Evolutionary conservation across 2,329 filamentous ascomycete genomes (phyloP), one percentile per base, ranked within the genome.

Genomic region (Pestalotiopsis sp.): DNA sequence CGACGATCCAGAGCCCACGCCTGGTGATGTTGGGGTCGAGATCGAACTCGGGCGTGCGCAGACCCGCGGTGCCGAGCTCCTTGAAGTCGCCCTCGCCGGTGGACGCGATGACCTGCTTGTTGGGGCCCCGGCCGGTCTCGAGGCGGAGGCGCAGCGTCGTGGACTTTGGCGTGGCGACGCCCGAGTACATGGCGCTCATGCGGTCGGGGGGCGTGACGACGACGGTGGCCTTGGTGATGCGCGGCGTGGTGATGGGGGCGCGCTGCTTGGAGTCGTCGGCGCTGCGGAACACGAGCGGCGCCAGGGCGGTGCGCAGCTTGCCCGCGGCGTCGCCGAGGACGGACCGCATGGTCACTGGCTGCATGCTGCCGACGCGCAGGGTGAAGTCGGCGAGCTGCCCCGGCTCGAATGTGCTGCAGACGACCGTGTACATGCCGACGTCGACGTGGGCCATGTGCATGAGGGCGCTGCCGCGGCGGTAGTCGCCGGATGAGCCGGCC

Each of bases 331-430:
- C 92, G 5, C 89, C 83, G 0, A 90, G 86, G 3, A 98, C 85
- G 17, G 87, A 85, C 7, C 81, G 81, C 4, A 97, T 76, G 1
- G 78, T 74, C 48, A 90, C 85, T 0, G 85, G 82, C 1, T 81
- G 77, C 66, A 86, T 88, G 40, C 91, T 90, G 60, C 90, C 89
- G n/a, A 98, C 85, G 67, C 89, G 88, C 9, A 99, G 83, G 0
- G 85, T 88, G 75, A 97, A 98, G 62, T 85, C 84, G 3, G 92
- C 92, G 1, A 88, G 83, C 75, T 97, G 93, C 9, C 91, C 91
- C 0, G 91, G 86, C 70, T 97, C 94, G 77, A 97, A 98, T 0
- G 95, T 97, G 2, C 94, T 97, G 76, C 92, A 95, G 6, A 98
- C 91, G 67, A 97, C 85, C 0, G 93, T 98, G 78, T 98, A 99